These are phyloP conservation scores for Centrapalus pauciflorus DNA, from an alignment of 129 eudicot species.

Conservation along the genomic window DNA sequence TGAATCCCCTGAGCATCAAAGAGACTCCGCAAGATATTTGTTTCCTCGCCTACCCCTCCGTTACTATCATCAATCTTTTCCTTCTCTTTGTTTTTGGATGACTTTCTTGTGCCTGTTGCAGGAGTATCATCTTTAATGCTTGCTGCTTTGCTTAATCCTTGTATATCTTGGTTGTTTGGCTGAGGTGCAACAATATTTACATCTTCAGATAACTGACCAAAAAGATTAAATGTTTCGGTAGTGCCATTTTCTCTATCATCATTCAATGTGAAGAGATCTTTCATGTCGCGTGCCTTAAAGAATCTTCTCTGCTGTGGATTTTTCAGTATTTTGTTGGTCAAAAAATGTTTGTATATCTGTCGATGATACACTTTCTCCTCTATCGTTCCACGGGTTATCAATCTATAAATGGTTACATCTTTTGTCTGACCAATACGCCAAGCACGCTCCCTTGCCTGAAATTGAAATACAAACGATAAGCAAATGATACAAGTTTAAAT, in stretches of 20 bases:
- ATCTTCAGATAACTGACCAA: conserved; percentile 69
- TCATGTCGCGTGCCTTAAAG: conserved; percentile 95
- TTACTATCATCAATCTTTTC: conserved; percentile 33
- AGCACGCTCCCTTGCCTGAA: conserved; percentile 98
- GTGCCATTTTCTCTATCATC: conserved; percentile 63
- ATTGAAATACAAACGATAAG: conserved; percentile 5
- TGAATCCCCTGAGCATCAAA: conserved; percentile 98
- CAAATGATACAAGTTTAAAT: not conserved
- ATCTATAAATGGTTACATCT: conserved; percentile 79
- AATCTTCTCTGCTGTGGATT: conserved; percentile 95
- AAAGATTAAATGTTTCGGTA: conserved; percentile 82
- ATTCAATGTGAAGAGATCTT: conserved; percentile 71
- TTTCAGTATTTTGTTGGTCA: conserved; percentile 84
- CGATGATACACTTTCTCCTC: conserved; percentile 97
- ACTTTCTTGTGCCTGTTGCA: conserved; percentile 10
- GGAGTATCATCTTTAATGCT: conserved; percentile 9
- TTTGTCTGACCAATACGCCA: conserved; percentile 98
- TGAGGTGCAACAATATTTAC: conserved; percentile 55
- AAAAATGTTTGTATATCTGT: conserved; percentile 89
- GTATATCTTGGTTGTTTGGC: conserved; percentile 31
- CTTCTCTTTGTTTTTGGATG: conserved; percentile 33
- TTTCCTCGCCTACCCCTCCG: conserved; percentile 58
- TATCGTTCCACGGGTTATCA: conserved; percentile 93
- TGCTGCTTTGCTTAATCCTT: conserved; percentile 11
- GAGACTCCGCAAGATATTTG: conserved; percentile 67